Conservation (phyloP, 2,329 filamentous ascomycete genomes). For the Fusarium sp. region DNA sequence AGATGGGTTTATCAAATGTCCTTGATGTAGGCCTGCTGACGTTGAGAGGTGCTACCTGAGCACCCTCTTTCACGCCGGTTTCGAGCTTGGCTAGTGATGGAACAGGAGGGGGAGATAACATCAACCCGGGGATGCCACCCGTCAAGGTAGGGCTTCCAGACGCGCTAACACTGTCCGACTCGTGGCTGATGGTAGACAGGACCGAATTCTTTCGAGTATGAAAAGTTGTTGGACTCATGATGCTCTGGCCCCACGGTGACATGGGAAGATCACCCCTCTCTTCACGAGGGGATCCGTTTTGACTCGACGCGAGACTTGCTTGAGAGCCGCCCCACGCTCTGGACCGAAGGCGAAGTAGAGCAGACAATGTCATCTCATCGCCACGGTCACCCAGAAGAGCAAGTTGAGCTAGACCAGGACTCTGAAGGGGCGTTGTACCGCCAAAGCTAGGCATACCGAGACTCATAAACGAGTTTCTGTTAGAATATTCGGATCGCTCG, state of each 20-base stretch:
- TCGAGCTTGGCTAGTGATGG: conserved; percentile 34
- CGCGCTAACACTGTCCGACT: conserved; percentile 62
- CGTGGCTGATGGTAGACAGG: conserved; percentile 63
- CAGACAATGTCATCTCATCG: conserved; percentile 78
- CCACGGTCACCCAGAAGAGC: conserved; percentile 71
- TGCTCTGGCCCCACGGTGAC: conserved; percentile 56
- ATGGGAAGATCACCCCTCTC: conserved; percentile 63
- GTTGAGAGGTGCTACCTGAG: conserved; percentile 22
- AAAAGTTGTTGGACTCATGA: conserved; percentile 42
- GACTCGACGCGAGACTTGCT: conserved; percentile 72
- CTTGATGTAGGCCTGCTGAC: conserved; percentile 24
- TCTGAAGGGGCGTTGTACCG: conserved; percentile 68
- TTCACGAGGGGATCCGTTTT: conserved; percentile 65
- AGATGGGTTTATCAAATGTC: conserved; percentile 33
- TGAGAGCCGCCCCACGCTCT: conserved; percentile 87
- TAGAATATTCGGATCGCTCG: conserved; percentile 95
- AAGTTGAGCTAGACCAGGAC: conserved; percentile 82
- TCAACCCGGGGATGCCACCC: conserved; percentile 54
- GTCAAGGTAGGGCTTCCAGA: conserved; percentile 66
- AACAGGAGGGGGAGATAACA: conserved; percentile 46
- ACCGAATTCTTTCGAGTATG: conserved; percentile 65
- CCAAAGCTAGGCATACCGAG: conserved; percentile 61
- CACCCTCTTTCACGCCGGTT: conserved; percentile 26
- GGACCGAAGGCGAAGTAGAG: conserved; percentile 78
- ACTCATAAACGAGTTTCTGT: conserved; percentile 90